Evolutionary conservation across 208 protist genomes (phyloP).

Genomic region (Vickermania spadyakhi): DNA sequence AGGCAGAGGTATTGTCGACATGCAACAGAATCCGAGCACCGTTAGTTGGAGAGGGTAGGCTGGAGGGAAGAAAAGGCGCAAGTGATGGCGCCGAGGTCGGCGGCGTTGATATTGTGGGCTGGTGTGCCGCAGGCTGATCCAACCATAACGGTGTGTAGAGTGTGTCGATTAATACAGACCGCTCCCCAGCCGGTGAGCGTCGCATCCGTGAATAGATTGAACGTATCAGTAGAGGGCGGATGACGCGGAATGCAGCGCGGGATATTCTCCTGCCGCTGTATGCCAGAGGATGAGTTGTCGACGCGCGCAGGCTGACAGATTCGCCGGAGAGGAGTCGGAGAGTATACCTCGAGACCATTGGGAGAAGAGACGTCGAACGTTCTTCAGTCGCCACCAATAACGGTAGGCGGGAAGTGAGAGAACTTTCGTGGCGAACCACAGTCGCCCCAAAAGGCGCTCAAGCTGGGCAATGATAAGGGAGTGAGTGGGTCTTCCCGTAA

Average conservation of each 20-base stretch:
- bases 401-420: slow-evolving; percentile 3
- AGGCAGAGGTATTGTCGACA: slow-evolving; percentile 16
- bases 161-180: slow-evolving; percentile 9
- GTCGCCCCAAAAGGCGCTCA: slow-evolving; percentile 9
- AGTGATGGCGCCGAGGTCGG: slow-evolving; percentile 8
- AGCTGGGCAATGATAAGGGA: slow-evolving; percentile 3
- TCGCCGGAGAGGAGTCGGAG: neutral
- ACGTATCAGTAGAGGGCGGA: neutral
- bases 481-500: slow-evolving; percentile 1
- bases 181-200: slow-evolving; percentile 12
- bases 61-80: slow-evolving; percentile 7
- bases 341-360: slow-evolving; percentile 8
- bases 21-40: slow-evolving; percentile 6
- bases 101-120: slow-evolving; percentile 11
- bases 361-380: slow-evolving; percentile 1
- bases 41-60: neutral
- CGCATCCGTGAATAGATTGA: slow-evolving; percentile 15
- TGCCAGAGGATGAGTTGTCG: slow-evolving; percentile 5
- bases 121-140: slow-evolving; percentile 3
- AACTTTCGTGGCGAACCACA: slow-evolving; percentile 12
- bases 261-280: neutral
- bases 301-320: slow-evolving; percentile 4
- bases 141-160: slow-evolving; percentile 4
- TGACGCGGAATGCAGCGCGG: slow-evolving; percentile 1
- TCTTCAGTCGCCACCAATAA: slow-evolving; percentile 15